A percentile compares a stretch with the other conserved stretches of the same genome.
phyloP scores from a whole-genome alignment of 352 stramenopile genomes.

The Thraustochytrium sp. region DNA sequence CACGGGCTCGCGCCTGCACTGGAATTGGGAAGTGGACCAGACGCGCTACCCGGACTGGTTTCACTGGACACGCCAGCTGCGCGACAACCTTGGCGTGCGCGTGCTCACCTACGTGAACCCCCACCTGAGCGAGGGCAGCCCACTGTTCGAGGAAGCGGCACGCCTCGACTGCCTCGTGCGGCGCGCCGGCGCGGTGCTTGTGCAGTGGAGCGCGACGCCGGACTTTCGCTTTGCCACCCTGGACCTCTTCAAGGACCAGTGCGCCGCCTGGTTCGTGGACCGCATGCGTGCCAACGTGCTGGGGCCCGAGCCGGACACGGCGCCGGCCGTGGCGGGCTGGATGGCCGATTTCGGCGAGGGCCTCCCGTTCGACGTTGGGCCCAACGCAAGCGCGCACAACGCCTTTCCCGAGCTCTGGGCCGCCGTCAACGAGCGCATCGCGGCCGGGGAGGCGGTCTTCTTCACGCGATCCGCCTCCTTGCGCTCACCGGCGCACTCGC shows the following conservation, averaged over 20 bases:
- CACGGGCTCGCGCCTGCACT: conserved; percentile 50
- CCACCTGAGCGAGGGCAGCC: neutral
- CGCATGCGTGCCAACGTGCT: conserved; percentile 52
- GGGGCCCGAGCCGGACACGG: neutral
- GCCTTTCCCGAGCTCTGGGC: conserved; percentile 49
- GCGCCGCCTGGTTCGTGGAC: conserved; percentile 50
- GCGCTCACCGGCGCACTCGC: conserved; percentile 38
- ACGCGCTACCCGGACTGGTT: conserved; percentile 51
- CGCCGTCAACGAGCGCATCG: conserved; percentile 37
- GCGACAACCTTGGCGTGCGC: neutral
- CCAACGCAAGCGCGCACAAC: conserved; percentile 46
- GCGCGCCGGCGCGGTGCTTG: neutral
- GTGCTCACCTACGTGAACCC: conserved; percentile 48
- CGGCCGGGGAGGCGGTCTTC: conserved; percentile 38
- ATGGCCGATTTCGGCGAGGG: conserved; percentile 58
- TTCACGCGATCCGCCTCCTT: conserved; percentile 53
- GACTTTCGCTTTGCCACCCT: conserved; percentile 50
- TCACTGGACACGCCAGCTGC: neutral
- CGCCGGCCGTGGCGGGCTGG: conserved; percentile 46
- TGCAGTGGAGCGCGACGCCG: conserved; percentile 19
- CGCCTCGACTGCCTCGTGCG: neutral
- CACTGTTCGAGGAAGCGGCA: neutral
- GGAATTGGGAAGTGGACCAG: conserved; percentile 56
- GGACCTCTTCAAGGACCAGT: conserved; percentile 52
- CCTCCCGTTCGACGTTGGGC: conserved; percentile 52